Conservation (phyloP, 129 eudicot species). For the Glebionis coronaria region DNA sequence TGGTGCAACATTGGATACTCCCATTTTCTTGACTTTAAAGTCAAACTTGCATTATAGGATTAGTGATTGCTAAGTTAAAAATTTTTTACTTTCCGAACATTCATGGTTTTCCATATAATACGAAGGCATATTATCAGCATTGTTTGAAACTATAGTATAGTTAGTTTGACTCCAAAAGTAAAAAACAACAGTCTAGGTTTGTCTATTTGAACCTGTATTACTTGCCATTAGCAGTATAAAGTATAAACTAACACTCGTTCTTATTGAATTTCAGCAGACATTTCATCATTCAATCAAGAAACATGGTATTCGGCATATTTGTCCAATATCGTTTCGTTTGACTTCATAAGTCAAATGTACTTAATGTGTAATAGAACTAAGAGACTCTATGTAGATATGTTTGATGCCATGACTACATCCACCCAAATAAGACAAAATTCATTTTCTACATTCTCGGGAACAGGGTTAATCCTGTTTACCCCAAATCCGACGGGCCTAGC, state of each 20-base stretch:
- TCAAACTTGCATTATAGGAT: neutral
- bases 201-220: no score
- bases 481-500: no score
- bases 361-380: neutral
- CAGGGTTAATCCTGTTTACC: no score
- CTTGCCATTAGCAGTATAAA: no score
- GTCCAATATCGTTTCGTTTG: neutral
- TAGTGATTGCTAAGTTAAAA: neutral
- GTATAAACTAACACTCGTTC: no score
- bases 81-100: neutral
- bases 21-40: conserved; percentile 6
- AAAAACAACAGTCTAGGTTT: no score
- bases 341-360: neutral
- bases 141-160: neutral
- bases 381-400: neutral
- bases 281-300: no score
- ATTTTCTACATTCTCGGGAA: no score
- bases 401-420: neutral
- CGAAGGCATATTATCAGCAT: no score
- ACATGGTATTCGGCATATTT: no score
- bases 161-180: conserved; percentile 8
- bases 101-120: neutral
- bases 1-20: neutral
- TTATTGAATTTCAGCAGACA: no score
- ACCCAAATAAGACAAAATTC: no score